phyloP scores from a whole-genome alignment of 2,329 filamentous ascomycete species.

The Talaromyces marneffei region DNA sequence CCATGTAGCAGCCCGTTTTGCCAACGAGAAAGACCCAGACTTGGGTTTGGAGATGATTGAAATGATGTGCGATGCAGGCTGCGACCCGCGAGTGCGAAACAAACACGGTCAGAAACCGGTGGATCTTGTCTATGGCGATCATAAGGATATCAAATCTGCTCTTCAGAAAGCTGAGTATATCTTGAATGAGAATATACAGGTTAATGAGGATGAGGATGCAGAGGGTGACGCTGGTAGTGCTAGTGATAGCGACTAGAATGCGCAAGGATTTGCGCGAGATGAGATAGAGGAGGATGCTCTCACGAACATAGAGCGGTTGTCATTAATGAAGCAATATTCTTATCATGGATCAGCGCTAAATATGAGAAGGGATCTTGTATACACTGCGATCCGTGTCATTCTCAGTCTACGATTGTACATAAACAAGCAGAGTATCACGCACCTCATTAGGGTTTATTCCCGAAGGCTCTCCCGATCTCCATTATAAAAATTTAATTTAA shows the following conservation, averaged over 20 bases:
- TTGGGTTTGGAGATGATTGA: conserved; percentile 42
- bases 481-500: too few relatives aligned
- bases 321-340: not conserved
- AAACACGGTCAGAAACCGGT: conserved; percentile 43
- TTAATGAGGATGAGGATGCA: conserved; percentile 28
- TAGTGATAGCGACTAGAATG: conserved; percentile 31
- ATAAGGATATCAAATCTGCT: conserved; percentile 36
- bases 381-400: not conserved
- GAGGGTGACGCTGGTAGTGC: conserved; percentile 33
- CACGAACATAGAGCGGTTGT: not conserved
- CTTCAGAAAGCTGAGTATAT: conserved; percentile 45
- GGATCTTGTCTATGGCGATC: conserved; percentile 40
- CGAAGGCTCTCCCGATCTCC: not conserved
- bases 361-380: not conserved
- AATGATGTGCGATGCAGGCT: conserved; percentile 47
- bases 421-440: not conserved
- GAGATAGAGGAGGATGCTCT: not conserved
- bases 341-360: not conserved
- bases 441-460: not conserved
- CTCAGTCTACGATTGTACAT: not conserved
- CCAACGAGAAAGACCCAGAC: conserved; percentile 42
- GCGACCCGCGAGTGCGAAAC: conserved; percentile 44
- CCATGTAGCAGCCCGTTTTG: conserved; percentile 41
- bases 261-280: not conserved
- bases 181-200: conserved; percentile 39